Conservation (phyloP, 2,329 filamentous ascomycete genomes). For the Chaetomiaceae sp. region DNA sequence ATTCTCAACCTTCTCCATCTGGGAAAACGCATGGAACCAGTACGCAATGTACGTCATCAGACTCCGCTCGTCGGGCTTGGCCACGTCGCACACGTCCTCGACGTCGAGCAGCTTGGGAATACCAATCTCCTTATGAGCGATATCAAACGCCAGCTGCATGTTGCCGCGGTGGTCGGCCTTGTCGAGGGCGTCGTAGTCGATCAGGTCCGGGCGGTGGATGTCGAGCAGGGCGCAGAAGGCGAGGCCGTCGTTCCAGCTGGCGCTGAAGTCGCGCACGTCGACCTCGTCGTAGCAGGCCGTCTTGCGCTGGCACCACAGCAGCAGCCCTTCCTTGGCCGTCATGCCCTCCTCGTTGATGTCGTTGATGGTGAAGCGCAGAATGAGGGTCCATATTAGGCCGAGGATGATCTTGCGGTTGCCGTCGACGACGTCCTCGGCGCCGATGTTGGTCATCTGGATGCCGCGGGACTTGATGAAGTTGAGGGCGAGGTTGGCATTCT, state of each 20-base stretch:
- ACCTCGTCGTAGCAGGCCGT: conserved; percentile 98
- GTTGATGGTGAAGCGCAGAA: conserved; percentile 95
- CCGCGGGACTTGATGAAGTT: conserved; percentile 80
- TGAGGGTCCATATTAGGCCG: conserved; percentile 96
- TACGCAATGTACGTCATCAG: conserved; percentile 99
- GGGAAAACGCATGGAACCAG: conserved; percentile 99
- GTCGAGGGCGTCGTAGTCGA: conserved; percentile 92
- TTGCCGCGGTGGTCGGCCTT: conserved; percentile 93
- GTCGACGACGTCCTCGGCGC: conserved; percentile 96
- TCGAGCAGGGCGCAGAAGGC: conserved; percentile 95
- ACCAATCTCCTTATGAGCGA: conserved; percentile 92
- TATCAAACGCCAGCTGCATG: conserved; percentile 97
- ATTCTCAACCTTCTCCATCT: conserved; percentile 98
- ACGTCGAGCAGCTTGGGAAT: conserved; percentile 95
- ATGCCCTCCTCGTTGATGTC: conserved; percentile 98
- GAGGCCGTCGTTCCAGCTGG: conserved; percentile 94
- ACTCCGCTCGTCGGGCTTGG: conserved; percentile 91
- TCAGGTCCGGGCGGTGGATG: conserved; percentile 93
- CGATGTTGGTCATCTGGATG: conserved; percentile 98
- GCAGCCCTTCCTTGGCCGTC: conserved; percentile 91
- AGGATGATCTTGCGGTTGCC: conserved; percentile 97
- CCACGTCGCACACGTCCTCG: conserved; percentile 95
- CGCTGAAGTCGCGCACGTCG: conserved; percentile 89
- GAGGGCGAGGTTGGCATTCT: conserved; percentile 94
- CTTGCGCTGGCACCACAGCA: conserved; percentile 97